Base-by-base conservation (phyloP, 352 stramenopile species). In the Phytophthora citricola region DNA sequence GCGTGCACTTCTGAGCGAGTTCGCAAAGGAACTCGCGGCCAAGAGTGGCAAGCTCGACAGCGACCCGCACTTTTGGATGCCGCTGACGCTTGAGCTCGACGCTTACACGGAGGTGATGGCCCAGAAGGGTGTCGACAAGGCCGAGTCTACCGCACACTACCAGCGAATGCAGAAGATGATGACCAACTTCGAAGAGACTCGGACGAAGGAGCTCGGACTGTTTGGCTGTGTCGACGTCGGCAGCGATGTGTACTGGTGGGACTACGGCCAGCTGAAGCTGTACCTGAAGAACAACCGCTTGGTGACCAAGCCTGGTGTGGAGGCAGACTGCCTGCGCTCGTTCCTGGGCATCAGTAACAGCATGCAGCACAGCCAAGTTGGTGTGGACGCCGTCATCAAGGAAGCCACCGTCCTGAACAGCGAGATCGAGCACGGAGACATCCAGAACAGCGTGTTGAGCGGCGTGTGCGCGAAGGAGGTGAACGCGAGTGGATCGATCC, bases 41-140 rank as follows among this genome's bases (percentile, higher is more conserved):
- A 99, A 98, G 74, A 73, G 81, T 29, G 97, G 92, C 66, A 99
- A 99, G 71, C 90, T 98, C 26, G 94, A 99, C 83, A 98, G 92
- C 41, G 97, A 99, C 85, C 97, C 97, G 38, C 96, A 99, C 78
- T 98, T 99, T 63, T 99, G 97, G 97, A 99, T 99, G 97, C 96
- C 97, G 24, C 74, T 99, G 7, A 99, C 97, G n/a, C 83, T 99
- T 10, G 88, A 93, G 31, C 71, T 91, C 36, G 78, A 91, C 5
- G 89, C 93, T 38, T 99, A 99, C 78, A 88, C 93, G 12, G 83
- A 95, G 56, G 78, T 99, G 56, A 99, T 99, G 97, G 78, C 66
- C 27, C 91, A 98, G 79, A 99, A 99, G 83, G 95, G 87, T 48
- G 90, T 97, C 11, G 62, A 85, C 8, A 75, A 82, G 36, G 69